A percentile compares a stretch with the other conserved stretches of the same genome.
These are phyloP conservation scores for Begonia peltatifolia DNA, from an alignment of 306 rosid genomes.

Conservation along the genomic window DNA sequence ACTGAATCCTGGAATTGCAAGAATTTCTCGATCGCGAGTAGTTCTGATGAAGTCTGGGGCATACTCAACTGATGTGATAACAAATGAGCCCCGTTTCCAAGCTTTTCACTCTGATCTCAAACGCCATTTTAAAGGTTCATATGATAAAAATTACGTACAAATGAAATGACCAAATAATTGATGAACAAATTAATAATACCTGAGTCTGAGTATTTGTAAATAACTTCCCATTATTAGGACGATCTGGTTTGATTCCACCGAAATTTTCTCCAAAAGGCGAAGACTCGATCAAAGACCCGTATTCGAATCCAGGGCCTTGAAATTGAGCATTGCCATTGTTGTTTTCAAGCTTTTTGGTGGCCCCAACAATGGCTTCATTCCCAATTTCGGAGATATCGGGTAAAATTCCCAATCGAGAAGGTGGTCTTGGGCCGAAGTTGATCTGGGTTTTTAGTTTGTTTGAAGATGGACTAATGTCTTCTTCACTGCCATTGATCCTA, in stretches of 20 bases:
- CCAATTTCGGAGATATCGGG: constrained; percentile 27
- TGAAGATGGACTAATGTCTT: constrained; percentile 28
- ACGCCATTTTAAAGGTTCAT: no score
- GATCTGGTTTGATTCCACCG: constrained; percentile 36
- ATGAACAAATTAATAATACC: constrained; percentile 18
- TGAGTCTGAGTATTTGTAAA: constrained; percentile 47
- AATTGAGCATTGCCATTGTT: constrained; percentile 26
- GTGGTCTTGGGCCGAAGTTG: constrained; percentile 38
- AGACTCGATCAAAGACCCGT: constrained; percentile 45
- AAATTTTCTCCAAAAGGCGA: constrained; percentile 29
- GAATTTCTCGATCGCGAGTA: constrained; percentile 50
- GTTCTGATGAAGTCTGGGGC: constrained; percentile 54
- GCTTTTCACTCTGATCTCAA: constrained; percentile 37
- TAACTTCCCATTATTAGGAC: constrained; percentile 25
- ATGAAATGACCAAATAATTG: no score
- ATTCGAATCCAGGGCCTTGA: constrained; percentile 35
- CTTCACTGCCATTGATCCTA: constrained; percentile 17
- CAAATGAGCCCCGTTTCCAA: constrained; percentile 36
- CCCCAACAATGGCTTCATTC: constrained; percentile 28
- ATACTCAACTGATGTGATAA: constrained; percentile 74
- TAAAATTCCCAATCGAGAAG: constrained; percentile 44
- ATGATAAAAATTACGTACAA: no score
- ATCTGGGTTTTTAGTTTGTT: constrained; percentile 41
- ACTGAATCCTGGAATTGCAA: constrained; percentile 73
- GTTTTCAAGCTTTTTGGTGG: constrained; percentile 7